phyloP scores from a whole-genome alignment of 2,329 filamentous ascomycete species.

The Penicillium sp. region DNA sequence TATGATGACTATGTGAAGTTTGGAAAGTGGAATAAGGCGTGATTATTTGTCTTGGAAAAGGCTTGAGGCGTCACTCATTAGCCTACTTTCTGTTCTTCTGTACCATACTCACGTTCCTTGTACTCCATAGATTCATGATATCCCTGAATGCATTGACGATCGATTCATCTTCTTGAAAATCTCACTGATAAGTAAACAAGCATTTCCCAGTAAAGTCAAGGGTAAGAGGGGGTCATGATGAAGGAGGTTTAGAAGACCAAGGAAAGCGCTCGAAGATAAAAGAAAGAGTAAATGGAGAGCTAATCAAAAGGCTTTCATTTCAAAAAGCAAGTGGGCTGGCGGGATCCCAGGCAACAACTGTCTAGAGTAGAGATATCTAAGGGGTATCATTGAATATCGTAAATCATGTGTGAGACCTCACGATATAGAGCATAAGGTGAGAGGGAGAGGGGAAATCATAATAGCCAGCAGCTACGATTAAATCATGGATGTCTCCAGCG shows the following conservation, averaged over 20 bases:
- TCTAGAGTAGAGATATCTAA: conserved; percentile 19
- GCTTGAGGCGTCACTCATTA: neutral
- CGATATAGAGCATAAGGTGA: neutral
- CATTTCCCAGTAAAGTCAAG: neutral
- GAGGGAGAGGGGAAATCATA: neutral
- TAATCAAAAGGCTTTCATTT: neutral
- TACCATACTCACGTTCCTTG: conserved; percentile 15
- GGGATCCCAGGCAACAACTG: conserved; percentile 2
- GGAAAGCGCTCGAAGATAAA: neutral
- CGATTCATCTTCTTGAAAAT: neutral
- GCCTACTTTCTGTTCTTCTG: conserved; percentile 11
- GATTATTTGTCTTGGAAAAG: conserved; percentile 5
- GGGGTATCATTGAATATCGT: conserved; percentile 34
- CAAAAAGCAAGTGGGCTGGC: conserved; percentile 1
- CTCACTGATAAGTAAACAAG: too few species aligned
- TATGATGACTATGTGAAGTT: conserved; percentile 55
- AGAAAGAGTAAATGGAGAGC: neutral
- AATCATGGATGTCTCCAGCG: conserved; percentile 25
- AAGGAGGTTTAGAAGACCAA: neutral
- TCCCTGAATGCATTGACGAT: conserved; percentile 23
- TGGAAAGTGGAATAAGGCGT: conserved; percentile 51
- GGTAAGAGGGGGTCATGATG: neutral
- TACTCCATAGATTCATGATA: conserved; percentile 26
- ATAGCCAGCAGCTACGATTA: conserved; percentile 7
- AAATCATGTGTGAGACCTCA: conserved; percentile 17